Percentiles rank a stretch among this genome's conserved stretches.
Evolutionary conservation across 2,329 filamentous ascomycete species (phyloP).

Genomic region (Calonectria fujianensis): DNA sequence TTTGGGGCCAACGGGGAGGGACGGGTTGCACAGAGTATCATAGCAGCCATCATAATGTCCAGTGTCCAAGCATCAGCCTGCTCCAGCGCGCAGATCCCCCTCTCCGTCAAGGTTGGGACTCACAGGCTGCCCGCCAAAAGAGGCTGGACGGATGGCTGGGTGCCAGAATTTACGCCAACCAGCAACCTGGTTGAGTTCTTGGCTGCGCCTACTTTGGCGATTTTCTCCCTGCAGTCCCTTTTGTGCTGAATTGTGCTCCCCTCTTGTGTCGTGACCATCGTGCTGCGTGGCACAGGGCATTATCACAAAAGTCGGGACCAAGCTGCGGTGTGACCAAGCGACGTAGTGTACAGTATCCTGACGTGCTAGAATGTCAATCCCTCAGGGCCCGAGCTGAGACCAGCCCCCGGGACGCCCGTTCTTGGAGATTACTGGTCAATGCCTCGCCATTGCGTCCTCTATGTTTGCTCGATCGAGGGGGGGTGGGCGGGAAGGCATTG

Average conservation of each 20-base stretch:
- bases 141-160: slow-evolving; percentile 19
- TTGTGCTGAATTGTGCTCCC: slow-evolving; percentile 28
- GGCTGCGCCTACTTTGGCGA: background rate
- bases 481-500: slow-evolving; percentile 8
- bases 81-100: slow-evolving; percentile 25
- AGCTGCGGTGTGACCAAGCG: slow-evolving; percentile 43
- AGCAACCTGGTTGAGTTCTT: slow-evolving; percentile 9
- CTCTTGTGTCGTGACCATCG: background rate
- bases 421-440: slow-evolving; percentile 55
- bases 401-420: slow-evolving; percentile 48
- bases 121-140: background rate
- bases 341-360: slow-evolving; percentile 32
- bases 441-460: slow-evolving; percentile 45
- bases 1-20: slow-evolving; percentile 24
- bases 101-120: slow-evolving; percentile 18
- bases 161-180: slow-evolving; percentile 28
- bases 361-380: slow-evolving; percentile 35
- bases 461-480: slow-evolving; percentile 22
- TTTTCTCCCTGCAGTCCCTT: slow-evolving; percentile 21
- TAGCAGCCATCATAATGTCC: slow-evolving; percentile 30
- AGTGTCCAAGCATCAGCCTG: slow-evolving; percentile 28
- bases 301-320: slow-evolving; percentile 26
- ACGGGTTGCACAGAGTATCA: slow-evolving; percentile 13
- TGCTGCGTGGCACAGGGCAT: slow-evolving; percentile 32
- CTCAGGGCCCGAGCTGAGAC: slow-evolving; percentile 50